Percentiles rank a stretch among this genome's conserved stretches.
These are phyloP conservation scores for Xylaria sp. DNA, from an alignment of 2,329 filamentous ascomycete species.

Conservation along the genomic window DNA sequence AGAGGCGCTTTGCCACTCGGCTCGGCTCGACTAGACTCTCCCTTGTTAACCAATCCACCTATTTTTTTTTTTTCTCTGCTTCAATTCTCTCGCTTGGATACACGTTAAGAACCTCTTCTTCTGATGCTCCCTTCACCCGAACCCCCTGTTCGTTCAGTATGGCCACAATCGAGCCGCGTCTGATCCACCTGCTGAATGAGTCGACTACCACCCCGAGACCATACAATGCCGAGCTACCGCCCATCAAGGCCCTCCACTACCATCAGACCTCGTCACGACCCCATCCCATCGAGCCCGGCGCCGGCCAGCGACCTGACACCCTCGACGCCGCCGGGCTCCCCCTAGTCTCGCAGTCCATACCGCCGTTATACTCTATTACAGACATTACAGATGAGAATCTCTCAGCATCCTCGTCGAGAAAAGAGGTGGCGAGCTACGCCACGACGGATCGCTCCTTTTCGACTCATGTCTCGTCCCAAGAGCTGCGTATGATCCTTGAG, in stretches of 20 bases:
- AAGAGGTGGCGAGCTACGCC: slow-evolving; percentile 40
- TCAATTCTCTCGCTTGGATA: slow-evolving; percentile 40
- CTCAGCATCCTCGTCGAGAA: slow-evolving; percentile 39
- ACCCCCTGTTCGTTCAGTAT: slow-evolving; percentile 58
- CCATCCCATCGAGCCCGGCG: slow-evolving; percentile 62
- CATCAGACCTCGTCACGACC: slow-evolving; percentile 56
- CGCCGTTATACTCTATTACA: slow-evolving; percentile 44
- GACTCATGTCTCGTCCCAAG: slow-evolving; percentile 55
- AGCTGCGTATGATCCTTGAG: slow-evolving; percentile 59
- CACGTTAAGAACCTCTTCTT: slow-evolving; percentile 38
- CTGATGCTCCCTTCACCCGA: slow-evolving; percentile 54
- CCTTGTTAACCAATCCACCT: neutral
- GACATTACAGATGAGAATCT: slow-evolving; percentile 47
- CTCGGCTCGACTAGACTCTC: slow-evolving; percentile 20
- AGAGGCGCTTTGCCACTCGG: slow-evolving; percentile 21
- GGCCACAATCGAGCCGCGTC: slow-evolving; percentile 74
- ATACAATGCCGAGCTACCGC: slow-evolving; percentile 63
- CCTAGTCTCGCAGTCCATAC: slow-evolving; percentile 46
- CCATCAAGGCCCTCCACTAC: slow-evolving; percentile 61
- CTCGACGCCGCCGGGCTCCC: slow-evolving; percentile 45
- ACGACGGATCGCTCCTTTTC: slow-evolving; percentile 43
- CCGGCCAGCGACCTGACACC: slow-evolving; percentile 56
- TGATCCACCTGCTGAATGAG: slow-evolving; percentile 73
- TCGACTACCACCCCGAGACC: slow-evolving; percentile 60
- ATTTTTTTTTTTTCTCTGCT: slow-evolving; percentile 20